Percentiles rank a stretch among this genome's conserved stretches.
phyloP scores from a whole-genome alignment of 78 protist genomes.

The Dictyostelium capitatum region DNA sequence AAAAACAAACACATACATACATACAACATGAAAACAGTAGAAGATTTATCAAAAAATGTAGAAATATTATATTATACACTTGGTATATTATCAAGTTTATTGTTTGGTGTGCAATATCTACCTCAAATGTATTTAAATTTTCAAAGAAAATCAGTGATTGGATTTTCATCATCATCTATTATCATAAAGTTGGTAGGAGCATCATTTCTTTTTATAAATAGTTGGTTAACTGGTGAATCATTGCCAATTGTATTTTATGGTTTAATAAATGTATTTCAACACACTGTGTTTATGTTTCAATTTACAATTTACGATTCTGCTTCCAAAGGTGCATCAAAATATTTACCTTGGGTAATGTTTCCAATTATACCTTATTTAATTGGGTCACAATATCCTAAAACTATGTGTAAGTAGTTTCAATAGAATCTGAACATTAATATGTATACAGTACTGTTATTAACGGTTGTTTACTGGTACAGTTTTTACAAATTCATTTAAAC shows the following conservation, averaged over 20 bases:
- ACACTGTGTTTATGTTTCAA: slow-evolving; percentile 61
- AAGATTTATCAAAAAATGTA: background rate
- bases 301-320: slow-evolving; percentile 21
- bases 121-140: slow-evolving; percentile 74
- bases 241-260: slow-evolving; percentile 67
- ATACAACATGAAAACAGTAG: background rate
- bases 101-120: slow-evolving; percentile 58
- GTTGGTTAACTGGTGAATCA: slow-evolving; percentile 68
- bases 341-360: slow-evolving; percentile 50
- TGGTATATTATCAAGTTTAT: slow-evolving; percentile 42
- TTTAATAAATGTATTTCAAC: slow-evolving; percentile 71
- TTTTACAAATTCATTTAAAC: slow-evolving; percentile 68
- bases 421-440: too few relatives aligned
- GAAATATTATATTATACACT: slow-evolving; percentile 30
- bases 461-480: background rate
- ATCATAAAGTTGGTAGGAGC: slow-evolving; percentile 73
- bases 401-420: slow-evolving; percentile 60
- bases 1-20: too few relatives aligned
- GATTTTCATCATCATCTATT: slow-evolving; percentile 55
- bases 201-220: slow-evolving; percentile 63
- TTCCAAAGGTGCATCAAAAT: background rate
- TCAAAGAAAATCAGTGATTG: slow-evolving; percentile 42
- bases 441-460: too few relatives aligned
- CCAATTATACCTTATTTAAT: slow-evolving; percentile 61
- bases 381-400: slow-evolving; percentile 30